These are phyloP conservation scores for Noccaea caerulescens DNA, from an alignment of 345 rosid species.

Conservation along the genomic window DNA sequence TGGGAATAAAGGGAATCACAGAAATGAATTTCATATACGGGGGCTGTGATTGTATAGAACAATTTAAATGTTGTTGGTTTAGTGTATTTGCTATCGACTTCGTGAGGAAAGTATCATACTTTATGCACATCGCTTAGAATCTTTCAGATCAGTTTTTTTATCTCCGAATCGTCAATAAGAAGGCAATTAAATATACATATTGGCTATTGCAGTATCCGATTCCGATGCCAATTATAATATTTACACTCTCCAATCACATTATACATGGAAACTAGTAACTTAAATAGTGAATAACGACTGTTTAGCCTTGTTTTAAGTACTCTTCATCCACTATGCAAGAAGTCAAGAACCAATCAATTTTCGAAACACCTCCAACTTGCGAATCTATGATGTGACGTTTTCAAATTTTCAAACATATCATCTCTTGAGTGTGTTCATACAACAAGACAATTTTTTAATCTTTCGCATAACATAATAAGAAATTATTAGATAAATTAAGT, in stretches of 20 bases:
- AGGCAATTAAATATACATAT: too few species aligned
- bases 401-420: too few species aligned
- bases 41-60: constrained; percentile 26
- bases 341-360: neutral
- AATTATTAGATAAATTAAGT: too few species aligned
- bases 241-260: neutral
- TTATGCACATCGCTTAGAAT: neutral
- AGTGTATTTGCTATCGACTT: neutral
- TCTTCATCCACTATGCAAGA: neutral
- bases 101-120: too few species aligned
- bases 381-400: neutral
- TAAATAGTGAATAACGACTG: too few species aligned
- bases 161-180: too few species aligned
- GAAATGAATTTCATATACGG: neutral
- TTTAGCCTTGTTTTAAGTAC: too few species aligned
- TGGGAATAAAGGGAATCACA: constrained; percentile 16
- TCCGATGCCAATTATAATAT: neutral
- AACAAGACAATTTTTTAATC: too few species aligned
- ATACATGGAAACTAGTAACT: neutral
- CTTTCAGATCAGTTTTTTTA: neutral
- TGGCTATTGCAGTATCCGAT: neutral
- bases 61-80: constrained; percentile 13
- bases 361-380: neutral
- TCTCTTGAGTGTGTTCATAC: too few species aligned
- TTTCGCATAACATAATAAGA: too few species aligned